Percentiles rank a stretch among this genome's conserved stretches.
These are phyloP conservation scores for Geotrichum candidum DNA, from an alignment of 1,139 yeast genomes.

Conservation along the genomic window DNA sequence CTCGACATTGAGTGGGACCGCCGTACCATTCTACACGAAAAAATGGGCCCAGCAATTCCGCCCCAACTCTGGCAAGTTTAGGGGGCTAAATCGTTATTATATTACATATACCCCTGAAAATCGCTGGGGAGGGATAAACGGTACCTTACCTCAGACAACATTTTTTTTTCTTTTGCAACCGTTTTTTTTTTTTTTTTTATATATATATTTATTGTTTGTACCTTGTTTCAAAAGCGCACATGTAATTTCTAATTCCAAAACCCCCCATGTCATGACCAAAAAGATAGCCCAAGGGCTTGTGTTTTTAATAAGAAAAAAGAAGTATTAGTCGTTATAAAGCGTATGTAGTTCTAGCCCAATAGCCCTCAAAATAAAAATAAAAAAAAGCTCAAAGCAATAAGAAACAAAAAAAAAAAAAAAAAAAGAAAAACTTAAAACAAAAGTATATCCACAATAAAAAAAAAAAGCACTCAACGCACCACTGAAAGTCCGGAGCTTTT, in stretches of 20 bases:
- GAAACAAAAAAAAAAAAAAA: too few relatives aligned
- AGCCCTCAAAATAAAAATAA: neutral
- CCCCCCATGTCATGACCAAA: too few relatives aligned
- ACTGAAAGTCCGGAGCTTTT: neutral
- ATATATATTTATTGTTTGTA: too few relatives aligned
- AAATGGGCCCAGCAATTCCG: constrained; percentile 9
- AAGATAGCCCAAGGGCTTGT: too few relatives aligned
- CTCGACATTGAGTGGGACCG: constrained; percentile 15
- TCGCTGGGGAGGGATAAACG: neutral
- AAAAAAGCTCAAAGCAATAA: too few relatives aligned
- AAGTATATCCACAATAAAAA: too few relatives aligned
- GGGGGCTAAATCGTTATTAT: neutral
- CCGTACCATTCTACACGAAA: constrained; percentile 9
- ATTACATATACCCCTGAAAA: too few relatives aligned
- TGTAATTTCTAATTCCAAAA: too few relatives aligned
- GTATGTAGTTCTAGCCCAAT: neutral
- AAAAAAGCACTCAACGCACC: neutral
- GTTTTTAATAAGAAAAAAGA: too few relatives aligned
- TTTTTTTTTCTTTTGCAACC: neutral
- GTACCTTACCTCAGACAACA: too few relatives aligned
- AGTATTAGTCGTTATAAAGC: neutral
- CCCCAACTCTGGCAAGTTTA: constrained; percentile 9
- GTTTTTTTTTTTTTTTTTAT: neutral
- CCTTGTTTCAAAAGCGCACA: too few relatives aligned
- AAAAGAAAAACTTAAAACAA: too few relatives aligned